phyloP scores from a whole-genome alignment of 495 filamentous ascomycete species.

The Penicillium goetzii region DNA sequence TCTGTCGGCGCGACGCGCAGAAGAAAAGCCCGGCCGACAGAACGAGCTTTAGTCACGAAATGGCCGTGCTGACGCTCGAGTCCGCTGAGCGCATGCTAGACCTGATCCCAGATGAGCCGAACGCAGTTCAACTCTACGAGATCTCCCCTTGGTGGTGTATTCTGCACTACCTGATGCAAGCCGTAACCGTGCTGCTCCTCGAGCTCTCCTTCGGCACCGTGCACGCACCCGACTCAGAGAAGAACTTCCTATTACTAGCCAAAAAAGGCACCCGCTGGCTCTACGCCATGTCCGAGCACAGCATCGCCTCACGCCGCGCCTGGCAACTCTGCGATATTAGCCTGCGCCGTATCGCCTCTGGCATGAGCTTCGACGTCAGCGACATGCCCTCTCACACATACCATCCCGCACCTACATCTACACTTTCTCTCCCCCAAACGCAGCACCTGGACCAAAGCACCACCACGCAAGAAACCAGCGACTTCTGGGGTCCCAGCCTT shows the following conservation, averaged over 20 bases:
- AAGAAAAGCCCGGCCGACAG: constrained; percentile 31
- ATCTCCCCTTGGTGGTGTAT: constrained; percentile 67
- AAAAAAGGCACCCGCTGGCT: constrained; percentile 63
- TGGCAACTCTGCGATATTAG: constrained; percentile 58
- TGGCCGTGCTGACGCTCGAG: constrained; percentile 57
- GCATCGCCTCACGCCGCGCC: constrained; percentile 58
- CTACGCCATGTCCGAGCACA: constrained; percentile 55
- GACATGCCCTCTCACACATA: constrained; percentile 42
- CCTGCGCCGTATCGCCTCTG: constrained; percentile 44
- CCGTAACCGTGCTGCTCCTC: constrained; percentile 61
- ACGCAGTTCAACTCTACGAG: constrained; percentile 54
- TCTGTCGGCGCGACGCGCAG: constrained; percentile 60
- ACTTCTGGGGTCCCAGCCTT: constrained; percentile 16
- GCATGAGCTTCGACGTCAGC: constrained; percentile 47
- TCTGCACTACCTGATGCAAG: constrained; percentile 69
- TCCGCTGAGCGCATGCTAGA: constrained; percentile 58
- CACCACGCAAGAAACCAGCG: neutral
- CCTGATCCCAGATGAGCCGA: constrained; percentile 54
- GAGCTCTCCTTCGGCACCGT: constrained; percentile 61
- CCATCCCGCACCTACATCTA: constrained; percentile 24
- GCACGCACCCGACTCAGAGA: constrained; percentile 57
- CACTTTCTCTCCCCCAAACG: constrained; percentile 11
- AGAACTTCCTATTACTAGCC: constrained; percentile 48
- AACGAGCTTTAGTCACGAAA: constrained; percentile 57
- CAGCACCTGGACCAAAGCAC: neutral